Base-by-base conservation (phyloP, 345 rosid genomes). In the Firmiana major region DNA sequence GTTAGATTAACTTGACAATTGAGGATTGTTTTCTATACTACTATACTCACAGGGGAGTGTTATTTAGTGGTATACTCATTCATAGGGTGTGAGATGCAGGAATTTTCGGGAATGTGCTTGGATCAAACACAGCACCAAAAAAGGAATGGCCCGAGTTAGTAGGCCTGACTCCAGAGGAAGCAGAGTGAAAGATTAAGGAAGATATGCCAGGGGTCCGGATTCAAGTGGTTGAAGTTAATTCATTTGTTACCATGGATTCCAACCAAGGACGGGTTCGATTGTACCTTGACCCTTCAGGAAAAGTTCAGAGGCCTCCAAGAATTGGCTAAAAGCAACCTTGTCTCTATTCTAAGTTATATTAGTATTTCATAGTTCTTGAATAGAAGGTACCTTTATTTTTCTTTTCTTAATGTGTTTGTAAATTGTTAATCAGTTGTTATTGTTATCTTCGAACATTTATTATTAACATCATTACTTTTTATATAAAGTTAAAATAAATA, bases 101-200 rank as follows among this genome's bases (percentile, higher is more conserved):
- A 69, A 66, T 72, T 19, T 73, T 70, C 17, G 86, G 86, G 60
- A 36, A 13, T 9, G 19, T 72, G n/a, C 21, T 45, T 34, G 86
- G 82, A 66, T 28, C 80, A 51, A 83, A 57, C 59, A 16, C 75
- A 22, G 59, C 45, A 5, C 6, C 42, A 13, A 83, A 83, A 75
- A 80, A 17, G 65, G 73, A 76, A 21, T 90, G 93, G 89, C 90
- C 90, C 0, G 91, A 86, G 79, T 67, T 88, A 49, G 89, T 86
- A 12, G 93, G 90, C 12, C 6, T 49, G 31, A 48, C 60, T 36
- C 48, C 48, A 7, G 71, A 75, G 21, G 78, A 75, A 63, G 71
- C 78, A 13, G 55, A 66, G 73, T 66, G 21, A 53, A 64, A 55
- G 74, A 76, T 76, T 0, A 55, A 66, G 73, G 66, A 76, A 17